Evolutionary conservation across 148 eudicot genomes (phyloP).

Genomic region (Spergularia bocconei): DNA sequence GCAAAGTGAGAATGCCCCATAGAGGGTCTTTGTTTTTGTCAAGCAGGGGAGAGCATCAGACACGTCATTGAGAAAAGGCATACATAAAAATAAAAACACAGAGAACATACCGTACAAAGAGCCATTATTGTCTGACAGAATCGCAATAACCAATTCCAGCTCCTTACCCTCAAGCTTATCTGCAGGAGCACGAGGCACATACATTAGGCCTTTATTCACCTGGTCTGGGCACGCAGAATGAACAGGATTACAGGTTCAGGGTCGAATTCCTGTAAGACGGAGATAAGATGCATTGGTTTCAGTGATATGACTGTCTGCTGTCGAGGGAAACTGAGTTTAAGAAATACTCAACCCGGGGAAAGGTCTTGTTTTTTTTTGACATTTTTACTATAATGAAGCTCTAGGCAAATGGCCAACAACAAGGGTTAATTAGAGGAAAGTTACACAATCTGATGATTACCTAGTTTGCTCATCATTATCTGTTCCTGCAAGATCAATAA

Average conservation of each 20-base stretch:
- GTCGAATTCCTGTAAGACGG: slow-evolving; percentile 49
- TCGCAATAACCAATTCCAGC: slow-evolving; percentile 62
- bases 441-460: no score
- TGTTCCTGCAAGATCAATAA: no score
- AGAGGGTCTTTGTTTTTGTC: neutral
- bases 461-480: no score
- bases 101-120: slow-evolving; percentile 58
- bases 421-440: no score
- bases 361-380: no score
- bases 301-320: neutral
- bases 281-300: neutral
- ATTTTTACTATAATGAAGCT: no score
- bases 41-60: neutral
- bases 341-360: no score
- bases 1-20: neutral
- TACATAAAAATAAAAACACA: neutral
- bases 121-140: slow-evolving; percentile 81
- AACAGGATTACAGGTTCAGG: slow-evolving; percentile 68
- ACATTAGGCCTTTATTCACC: slow-evolving; percentile 69
- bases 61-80: neutral
- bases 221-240: slow-evolving; percentile 67
- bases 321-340: no score
- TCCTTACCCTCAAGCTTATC: slow-evolving; percentile 56
- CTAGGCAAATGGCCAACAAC: no score
- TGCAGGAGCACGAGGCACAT: slow-evolving; percentile 43